Evolutionary conservation across 2,329 filamentous ascomycete species (phyloP).

Genomic region (Pestalotiopsis sp.): DNA sequence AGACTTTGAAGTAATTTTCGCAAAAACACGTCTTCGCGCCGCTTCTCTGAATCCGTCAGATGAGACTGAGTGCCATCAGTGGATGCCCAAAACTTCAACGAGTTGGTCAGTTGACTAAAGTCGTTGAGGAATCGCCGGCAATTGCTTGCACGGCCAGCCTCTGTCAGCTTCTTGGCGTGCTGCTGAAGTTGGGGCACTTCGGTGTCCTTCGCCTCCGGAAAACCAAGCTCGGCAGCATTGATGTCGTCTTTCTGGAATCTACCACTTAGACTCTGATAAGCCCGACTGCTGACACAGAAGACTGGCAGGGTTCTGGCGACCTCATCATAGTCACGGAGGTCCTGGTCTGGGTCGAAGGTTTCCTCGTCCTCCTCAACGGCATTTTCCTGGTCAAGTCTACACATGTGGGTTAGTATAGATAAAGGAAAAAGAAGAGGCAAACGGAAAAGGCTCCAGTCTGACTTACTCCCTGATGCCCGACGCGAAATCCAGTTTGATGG

Average conservation of each 20-base stretch:
- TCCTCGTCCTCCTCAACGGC: slow-evolving; percentile 53
- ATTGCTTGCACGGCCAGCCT: slow-evolving; percentile 37
- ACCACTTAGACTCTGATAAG: slow-evolving; percentile 64
- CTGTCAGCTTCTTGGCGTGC: slow-evolving; percentile 62
- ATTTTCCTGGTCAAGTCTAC: slow-evolving; percentile 55
- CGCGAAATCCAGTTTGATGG: slow-evolving; percentile 62
- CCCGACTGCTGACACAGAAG: slow-evolving; percentile 67
- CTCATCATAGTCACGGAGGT: slow-evolving; percentile 59
- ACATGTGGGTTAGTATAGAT: neutral
- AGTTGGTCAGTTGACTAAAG: slow-evolving; percentile 45
- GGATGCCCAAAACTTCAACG: slow-evolving; percentile 35
- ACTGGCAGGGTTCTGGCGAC: slow-evolving; percentile 60
- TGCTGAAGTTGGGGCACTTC: slow-evolving; percentile 60
- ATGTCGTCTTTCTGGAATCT: slow-evolving; percentile 52
- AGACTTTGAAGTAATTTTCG: neutral
- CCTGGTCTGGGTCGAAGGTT: slow-evolving; percentile 56
- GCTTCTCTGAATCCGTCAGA: neutral
- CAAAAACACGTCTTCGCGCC: neutral
- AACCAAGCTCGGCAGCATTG: slow-evolving; percentile 42
- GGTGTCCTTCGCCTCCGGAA: slow-evolving; percentile 54
- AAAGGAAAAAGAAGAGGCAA: no score
- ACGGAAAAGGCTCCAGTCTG: slow-evolving; percentile 31
- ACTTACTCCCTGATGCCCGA: slow-evolving; percentile 51
- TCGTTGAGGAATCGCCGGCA: slow-evolving; percentile 54
- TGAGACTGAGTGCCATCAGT: neutral